phyloP scores from a whole-genome alignment of 345 rosid species.

The Melastoma malabathricum region DNA sequence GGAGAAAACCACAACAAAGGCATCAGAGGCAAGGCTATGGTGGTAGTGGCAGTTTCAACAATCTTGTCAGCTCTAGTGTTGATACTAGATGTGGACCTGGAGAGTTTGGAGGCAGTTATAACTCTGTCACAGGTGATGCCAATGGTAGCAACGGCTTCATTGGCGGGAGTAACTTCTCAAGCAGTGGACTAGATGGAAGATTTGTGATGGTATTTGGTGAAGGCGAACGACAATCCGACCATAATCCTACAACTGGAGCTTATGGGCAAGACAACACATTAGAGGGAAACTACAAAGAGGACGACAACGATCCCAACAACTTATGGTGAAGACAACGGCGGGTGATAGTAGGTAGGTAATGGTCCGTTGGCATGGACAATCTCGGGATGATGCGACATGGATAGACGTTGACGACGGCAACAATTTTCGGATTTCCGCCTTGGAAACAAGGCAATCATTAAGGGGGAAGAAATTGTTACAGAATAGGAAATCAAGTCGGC shows the following conservation, averaged over 20 bases:
- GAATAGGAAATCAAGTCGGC: no score
- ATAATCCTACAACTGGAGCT: slow-evolving; percentile 12
- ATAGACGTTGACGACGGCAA: no score
- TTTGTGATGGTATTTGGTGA: slow-evolving; percentile 9
- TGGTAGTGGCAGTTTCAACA: slow-evolving; percentile 7
- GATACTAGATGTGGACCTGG: slow-evolving; percentile 7
- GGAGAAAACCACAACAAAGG: slow-evolving; percentile 5
- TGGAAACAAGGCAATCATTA: no score
- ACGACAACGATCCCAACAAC: slow-evolving; percentile 19
- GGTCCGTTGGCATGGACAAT: no score
- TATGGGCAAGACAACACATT: slow-evolving; percentile 11
- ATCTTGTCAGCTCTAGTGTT: slow-evolving; percentile 1
- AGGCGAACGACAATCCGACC: slow-evolving; percentile 17
- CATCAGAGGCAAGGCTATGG: slow-evolving; percentile 19
- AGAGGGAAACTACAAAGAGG: slow-evolving; percentile 19
- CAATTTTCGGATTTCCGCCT: no score
- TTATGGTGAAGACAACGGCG: neutral
- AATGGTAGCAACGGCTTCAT: slow-evolving; percentile 8
- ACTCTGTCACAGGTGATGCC: slow-evolving; percentile 14
- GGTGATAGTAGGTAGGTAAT: no score
- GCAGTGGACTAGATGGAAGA: slow-evolving; percentile 9
- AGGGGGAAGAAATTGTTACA: no score
- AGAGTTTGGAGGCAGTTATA: slow-evolving; percentile 12
- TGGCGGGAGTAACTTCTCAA: slow-evolving; percentile 13
- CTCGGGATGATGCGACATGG: no score